phyloP scores from a whole-genome alignment of 176 grass and related monocot genomes.

The Otatea glauca region DNA sequence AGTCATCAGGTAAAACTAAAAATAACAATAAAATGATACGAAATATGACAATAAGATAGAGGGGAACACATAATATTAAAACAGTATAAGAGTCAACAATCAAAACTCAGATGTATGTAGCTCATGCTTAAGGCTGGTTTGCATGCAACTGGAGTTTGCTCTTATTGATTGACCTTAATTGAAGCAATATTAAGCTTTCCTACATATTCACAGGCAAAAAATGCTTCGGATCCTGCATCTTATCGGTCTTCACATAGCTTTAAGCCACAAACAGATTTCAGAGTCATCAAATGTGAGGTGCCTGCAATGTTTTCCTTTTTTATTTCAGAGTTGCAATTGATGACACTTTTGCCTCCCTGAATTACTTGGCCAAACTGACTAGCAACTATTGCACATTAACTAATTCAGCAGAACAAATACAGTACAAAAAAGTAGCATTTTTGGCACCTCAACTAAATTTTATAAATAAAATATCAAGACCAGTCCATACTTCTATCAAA shows the following conservation, averaged over 20 bases:
- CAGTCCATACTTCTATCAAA: not conserved
- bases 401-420: not conserved
- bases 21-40: slow-evolving; percentile 2
- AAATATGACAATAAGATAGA: not conserved
- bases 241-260: not conserved
- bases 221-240: not conserved
- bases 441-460: slow-evolving; percentile 25
- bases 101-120: not conserved
- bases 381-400: not conserved
- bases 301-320: slow-evolving; percentile 23
- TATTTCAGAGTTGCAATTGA: slow-evolving; percentile 7
- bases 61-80: not conserved
- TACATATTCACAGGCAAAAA: not conserved
- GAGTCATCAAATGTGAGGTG: slow-evolving; percentile 11
- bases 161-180: not conserved
- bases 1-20: not conserved
- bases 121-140: slow-evolving; percentile 3
- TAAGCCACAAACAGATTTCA: not conserved
- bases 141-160: not conserved
- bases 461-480: not conserved
- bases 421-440: not conserved
- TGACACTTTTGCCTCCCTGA: slow-evolving; percentile 17
- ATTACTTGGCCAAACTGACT: slow-evolving; percentile 21
- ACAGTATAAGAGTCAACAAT: not conserved
- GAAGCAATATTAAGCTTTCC: not conserved